Evolutionary conservation across 2,329 filamentous ascomycete species (phyloP).

Genomic region (Hirsutella rhossiliensis): DNA sequence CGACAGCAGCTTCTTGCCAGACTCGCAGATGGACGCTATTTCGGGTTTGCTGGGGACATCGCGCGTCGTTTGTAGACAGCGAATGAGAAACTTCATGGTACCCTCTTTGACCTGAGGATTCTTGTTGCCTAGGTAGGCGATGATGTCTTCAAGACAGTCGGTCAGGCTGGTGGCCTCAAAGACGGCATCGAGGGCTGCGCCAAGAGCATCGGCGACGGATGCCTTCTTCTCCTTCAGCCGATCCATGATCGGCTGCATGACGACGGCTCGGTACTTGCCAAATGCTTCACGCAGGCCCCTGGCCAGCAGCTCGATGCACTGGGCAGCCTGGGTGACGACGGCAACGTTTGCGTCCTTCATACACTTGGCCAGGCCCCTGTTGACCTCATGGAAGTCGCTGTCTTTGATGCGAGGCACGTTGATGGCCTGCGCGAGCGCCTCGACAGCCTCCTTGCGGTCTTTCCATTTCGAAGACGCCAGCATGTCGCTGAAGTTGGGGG

Average conservation of each 20-base stretch:
- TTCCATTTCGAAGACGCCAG: conserved; percentile 95
- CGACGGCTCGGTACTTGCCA: conserved; percentile 63
- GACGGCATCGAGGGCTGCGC: conserved; percentile 65
- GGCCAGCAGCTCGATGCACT: conserved; percentile 81
- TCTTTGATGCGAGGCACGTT: conserved; percentile 91
- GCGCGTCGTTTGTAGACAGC: conserved; percentile 71
- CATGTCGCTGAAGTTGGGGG: conserved; percentile 70
- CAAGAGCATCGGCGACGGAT: conserved; percentile 75
- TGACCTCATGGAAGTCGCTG: conserved; percentile 73
- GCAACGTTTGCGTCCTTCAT: conserved; percentile 99
- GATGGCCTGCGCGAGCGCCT: conserved; percentile 62
- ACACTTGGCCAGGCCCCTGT: conserved; percentile 74
- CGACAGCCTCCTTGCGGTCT: conserved; percentile 87
- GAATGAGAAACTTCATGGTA: conserved; percentile 83
- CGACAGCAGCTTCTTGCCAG: conserved; percentile 76
- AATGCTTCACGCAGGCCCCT: conserved; percentile 74
- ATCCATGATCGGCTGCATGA: conserved; percentile 88
- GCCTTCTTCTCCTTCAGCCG: conserved; percentile 96
- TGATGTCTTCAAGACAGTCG: conserved; percentile 85
- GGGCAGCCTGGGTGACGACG: conserved; percentile 85
- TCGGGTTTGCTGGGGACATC: conserved; percentile 78
- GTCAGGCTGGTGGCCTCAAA: conserved; percentile 56
- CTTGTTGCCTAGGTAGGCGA: conserved; percentile 79
- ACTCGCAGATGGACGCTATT: conserved; percentile 74
- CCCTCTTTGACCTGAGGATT: conserved; percentile 97